Base-by-base conservation (phyloP, 2,329 filamentous ascomycete genomes). In the Scedosporium aurantiacum region DNA sequence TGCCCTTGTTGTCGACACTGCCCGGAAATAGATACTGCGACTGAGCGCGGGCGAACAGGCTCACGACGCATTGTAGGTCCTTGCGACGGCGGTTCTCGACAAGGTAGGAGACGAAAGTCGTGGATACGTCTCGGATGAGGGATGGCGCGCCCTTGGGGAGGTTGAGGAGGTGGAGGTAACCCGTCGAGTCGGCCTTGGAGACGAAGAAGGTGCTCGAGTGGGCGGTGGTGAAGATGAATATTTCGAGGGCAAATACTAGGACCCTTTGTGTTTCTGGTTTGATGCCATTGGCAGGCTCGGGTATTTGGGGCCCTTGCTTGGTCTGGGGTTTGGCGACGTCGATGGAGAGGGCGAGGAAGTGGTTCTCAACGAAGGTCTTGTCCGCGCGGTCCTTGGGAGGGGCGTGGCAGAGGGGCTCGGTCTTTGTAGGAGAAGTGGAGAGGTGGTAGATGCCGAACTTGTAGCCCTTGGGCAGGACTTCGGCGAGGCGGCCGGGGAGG, bases 171-270 rank as follows among this genome's bases (percentile, higher is more conserved):
- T 86, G 79, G 8, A 97, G 76, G 70, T 91, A 95, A 25, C 95
- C 94, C 0, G 93, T 97, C 8, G 94, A 97, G 75, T 99, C 94
- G 57, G 94, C 94, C 74, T 99, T 99, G 65, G 92, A 93, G 25
- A 99, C 88, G 71, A 99, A 99, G 60, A 97, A 82, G 3, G 90
- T 97, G 1, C 89, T 96, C 25, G 91, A 82, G 67, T 83, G 82
- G 55, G 83, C 82, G 0, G 92, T 96, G 0, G 86, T 89, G 74
- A 95, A 99, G 63, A 99, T 82, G 67, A 94, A 81, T 59, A 97
- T 80, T 71, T 99, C 94, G 64, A 99, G 81, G 16, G 89, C 93
- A 63, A 96, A 86, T 7, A 93, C 80, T 5, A 97, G 75, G 1
- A 95, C 80, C 41, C 25, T 50, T 14, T 67, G 41, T 5, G 63